These are phyloP conservation scores for Logfia minima DNA, from an alignment of 129 eudicot genomes.

Conservation along the genomic window DNA sequence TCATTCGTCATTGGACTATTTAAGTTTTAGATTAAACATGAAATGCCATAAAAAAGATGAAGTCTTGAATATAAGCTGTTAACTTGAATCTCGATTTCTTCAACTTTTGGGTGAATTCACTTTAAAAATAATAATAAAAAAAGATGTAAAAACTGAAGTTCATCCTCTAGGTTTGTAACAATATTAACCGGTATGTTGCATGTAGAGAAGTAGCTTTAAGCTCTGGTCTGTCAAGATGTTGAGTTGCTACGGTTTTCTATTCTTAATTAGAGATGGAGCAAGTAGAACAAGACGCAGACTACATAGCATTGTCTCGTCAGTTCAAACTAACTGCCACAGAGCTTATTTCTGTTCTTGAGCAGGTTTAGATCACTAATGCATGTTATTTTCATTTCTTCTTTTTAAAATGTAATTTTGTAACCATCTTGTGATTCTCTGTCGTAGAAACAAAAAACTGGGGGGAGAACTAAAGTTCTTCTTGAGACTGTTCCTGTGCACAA, in stretches of 20 bases:
- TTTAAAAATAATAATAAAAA: no score
- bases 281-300: constrained; percentile 88
- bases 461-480: constrained; percentile 81
- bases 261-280: constrained; percentile 85
- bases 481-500: constrained; percentile 92
- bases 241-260: constrained; percentile 34
- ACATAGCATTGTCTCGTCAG: constrained; percentile 75
- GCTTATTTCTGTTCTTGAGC: constrained; percentile 92
- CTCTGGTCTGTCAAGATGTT: constrained; percentile 34
- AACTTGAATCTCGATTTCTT: no score
- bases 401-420: background rate
- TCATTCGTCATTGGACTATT: constrained; percentile 12
- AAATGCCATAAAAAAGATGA: background rate
- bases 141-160: background rate
- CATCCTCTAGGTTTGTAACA: constrained; percentile 15
- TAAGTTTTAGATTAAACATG: constrained; percentile 11
- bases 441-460: constrained; percentile 96
- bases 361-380: constrained; percentile 41
- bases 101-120: no score
- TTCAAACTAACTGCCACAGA: constrained; percentile 86
- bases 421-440: constrained; percentile 4
- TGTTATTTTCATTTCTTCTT: background rate
- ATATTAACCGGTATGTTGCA: constrained; percentile 19
- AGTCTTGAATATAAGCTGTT: background rate
- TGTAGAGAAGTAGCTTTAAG: constrained; percentile 25